Evolutionary conservation across 306 rosid species (phyloP).

Genomic region (Vigna nakashimae): DNA sequence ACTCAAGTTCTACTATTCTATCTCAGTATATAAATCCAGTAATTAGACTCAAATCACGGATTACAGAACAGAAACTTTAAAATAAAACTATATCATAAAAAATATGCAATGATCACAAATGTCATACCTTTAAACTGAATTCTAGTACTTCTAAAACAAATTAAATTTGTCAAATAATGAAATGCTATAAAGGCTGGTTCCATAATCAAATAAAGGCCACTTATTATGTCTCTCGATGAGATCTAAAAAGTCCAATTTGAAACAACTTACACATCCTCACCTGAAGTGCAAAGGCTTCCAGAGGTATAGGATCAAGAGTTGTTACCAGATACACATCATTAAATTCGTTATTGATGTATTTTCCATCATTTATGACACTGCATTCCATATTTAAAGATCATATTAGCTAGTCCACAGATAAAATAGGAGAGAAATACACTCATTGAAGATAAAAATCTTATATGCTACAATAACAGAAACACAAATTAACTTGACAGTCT

Average conservation of each 20-base stretch:
- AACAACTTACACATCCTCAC: slow-evolving; percentile 54
- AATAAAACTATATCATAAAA: not conserved
- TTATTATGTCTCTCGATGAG: slow-evolving; percentile 23
- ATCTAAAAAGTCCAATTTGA: slow-evolving; percentile 27
- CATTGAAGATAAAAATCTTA: slow-evolving; percentile 20
- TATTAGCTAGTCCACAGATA: slow-evolving; percentile 41
- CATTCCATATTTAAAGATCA: slow-evolving; percentile 49
- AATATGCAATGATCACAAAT: slow-evolving; percentile 14
- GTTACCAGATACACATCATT: slow-evolving; percentile 90
- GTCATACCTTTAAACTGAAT: not conserved
- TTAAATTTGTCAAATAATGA: slow-evolving; percentile 17
- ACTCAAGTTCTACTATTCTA: slow-evolving; percentile 1
- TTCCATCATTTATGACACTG: slow-evolving; percentile 83
- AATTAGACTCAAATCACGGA: not conserved
- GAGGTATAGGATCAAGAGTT: slow-evolving; percentile 84
- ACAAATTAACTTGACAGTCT: slow-evolving; percentile 3
- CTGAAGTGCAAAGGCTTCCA: slow-evolving; percentile 94
- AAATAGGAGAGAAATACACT: slow-evolving; percentile 22
- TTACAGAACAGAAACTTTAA: slow-evolving; percentile 10
- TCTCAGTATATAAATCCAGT: not conserved
- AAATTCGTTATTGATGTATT: slow-evolving; percentile 81
- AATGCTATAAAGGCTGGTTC: slow-evolving; percentile 14
- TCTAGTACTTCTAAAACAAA: slow-evolving; percentile 21
- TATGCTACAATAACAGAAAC: not conserved
- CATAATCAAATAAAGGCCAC: slow-evolving; percentile 27